A percentile compares a stretch with the other conserved stretches of the same genome.
Conservation (phyloP, 441 rosid species). For the Gossypium gossypioides region DNA sequence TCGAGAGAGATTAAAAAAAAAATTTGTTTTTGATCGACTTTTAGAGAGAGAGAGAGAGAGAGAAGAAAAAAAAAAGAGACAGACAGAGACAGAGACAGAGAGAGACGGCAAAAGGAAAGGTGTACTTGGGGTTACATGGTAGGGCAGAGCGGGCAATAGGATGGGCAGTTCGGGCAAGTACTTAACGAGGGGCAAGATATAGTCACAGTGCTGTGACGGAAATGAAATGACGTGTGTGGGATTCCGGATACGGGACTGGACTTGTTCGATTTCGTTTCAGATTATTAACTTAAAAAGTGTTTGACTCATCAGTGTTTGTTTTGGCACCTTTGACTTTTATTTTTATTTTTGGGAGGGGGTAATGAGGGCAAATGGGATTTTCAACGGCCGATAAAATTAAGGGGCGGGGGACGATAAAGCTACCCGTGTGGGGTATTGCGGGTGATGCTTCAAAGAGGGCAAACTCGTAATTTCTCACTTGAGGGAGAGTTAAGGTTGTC, state of each 20-base stretch:
- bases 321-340: conserved; percentile 4
- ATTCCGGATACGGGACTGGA: conserved; percentile 7
- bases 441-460: not conserved
- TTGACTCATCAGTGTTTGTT: conserved; percentile 2
- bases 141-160: conserved; percentile 19
- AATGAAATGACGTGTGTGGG: conserved; percentile 7
- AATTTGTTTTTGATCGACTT: not conserved
- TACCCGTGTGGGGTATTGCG: not conserved
- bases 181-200: conserved; percentile 19
- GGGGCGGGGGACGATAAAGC: not conserved
- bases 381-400: not conserved
- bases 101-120: conserved; percentile 26
- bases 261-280: not conserved
- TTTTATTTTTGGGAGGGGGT: not conserved
- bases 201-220: conserved; percentile 20
- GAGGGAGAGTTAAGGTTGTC: conserved; percentile 39
- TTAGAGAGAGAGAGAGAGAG: not conserved
- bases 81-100: conserved; percentile 14
- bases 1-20: not conserved
- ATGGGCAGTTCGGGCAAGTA: conserved; percentile 36
- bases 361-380: not conserved
- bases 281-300: not conserved
- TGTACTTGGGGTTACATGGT: conserved; percentile 22
- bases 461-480: conserved; percentile 5
- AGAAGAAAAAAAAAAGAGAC: not conserved